These are phyloP conservation scores for Sugiyamaella sp. DNA, from an alignment of 1,139 yeast species.

Conservation along the genomic window DNA sequence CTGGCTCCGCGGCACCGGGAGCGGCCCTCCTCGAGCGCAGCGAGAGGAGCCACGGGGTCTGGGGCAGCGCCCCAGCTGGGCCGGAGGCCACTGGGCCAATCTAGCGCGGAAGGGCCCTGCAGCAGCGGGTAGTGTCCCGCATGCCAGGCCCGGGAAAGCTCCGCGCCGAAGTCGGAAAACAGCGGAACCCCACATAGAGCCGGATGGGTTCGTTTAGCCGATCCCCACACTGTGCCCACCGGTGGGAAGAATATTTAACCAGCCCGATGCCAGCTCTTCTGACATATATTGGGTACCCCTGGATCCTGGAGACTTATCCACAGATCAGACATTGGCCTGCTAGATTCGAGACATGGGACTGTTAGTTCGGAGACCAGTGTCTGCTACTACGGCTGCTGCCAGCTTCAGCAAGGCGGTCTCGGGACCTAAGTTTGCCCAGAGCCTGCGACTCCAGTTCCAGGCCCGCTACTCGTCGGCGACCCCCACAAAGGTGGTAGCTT, in stretches of 20 bases:
- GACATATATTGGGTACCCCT: slow-evolving; percentile 3
- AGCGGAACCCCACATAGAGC: slow-evolving; percentile 9
- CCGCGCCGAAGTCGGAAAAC: slow-evolving; percentile 5
- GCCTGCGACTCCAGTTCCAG: slow-evolving; percentile 8
- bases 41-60: background rate
- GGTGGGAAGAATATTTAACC: slow-evolving; percentile 7
- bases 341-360: slow-evolving; percentile 4
- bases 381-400: background rate
- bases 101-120: background rate
- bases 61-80: background rate
- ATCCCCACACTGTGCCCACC: slow-evolving; percentile 6
- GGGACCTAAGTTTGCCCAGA: background rate
- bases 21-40: background rate
- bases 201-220: slow-evolving; percentile 1
- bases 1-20: no score
- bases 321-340: background rate
- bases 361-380: background rate
- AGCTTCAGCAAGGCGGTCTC: slow-evolving; percentile 4
- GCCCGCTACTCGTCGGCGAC: slow-evolving; percentile 8
- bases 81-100: background rate
- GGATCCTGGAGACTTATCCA: background rate
- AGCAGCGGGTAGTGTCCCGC: background rate
- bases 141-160: slow-evolving; percentile 6
- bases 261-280: background rate
- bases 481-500: slow-evolving; percentile 19